Evolutionary conservation across 1,284 basidiomycete genomes (phyloP), one percentile per base, ranked within the genome.

Genomic region (Boletus semigastroideus): DNA sequence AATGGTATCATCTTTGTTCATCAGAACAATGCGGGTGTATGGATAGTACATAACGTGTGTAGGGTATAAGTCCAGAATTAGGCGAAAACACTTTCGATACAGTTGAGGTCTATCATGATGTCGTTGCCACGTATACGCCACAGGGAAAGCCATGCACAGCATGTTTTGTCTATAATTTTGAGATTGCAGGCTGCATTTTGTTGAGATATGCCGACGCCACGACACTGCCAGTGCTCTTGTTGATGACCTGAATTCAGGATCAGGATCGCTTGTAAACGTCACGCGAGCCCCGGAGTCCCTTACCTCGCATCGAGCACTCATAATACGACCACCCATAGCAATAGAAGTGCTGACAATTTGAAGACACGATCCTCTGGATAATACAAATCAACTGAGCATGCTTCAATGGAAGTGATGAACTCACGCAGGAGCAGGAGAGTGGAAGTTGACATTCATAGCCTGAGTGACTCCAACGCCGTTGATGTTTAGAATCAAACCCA

Each of bases 381-480:
- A 43, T 22, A n/a, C n/a, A n/a, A 5, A 31, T 52, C 33, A 52
- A 56, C 16, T 34, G 22, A 39, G 28, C 31, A 22, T 34, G 46
- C 49, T 46, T 52, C 49, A 30, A 34, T 22, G 30, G 40, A 51
- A 10, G 31, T 2, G 27, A 46, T 41, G 16, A 10, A 72, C 81
- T 68, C 64, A 84, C 85, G 74, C 59, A 9, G 83, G 72, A 5
- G 83, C 84, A 12, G 85, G 85, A 13, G 85, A 75, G 62, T 86
- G 86, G 67, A 84, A 88, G 38, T 80, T 63, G 30, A 88, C 72
- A 55, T 82, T 83, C 78, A 87, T 77, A 10, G 78, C 76, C 64
- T 87, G 84, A 4, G 83, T 88, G 19, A 87, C 85, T 13, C 86
- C 85, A 13, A 87, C 86, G 3, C 84, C 86, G 51, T 87, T 87